Evolutionary conservation across 2,329 filamentous ascomycete genomes (phyloP), one percentile per base, ranked within the genome.

Genomic region (Ceratocystis colombiana): DNA sequence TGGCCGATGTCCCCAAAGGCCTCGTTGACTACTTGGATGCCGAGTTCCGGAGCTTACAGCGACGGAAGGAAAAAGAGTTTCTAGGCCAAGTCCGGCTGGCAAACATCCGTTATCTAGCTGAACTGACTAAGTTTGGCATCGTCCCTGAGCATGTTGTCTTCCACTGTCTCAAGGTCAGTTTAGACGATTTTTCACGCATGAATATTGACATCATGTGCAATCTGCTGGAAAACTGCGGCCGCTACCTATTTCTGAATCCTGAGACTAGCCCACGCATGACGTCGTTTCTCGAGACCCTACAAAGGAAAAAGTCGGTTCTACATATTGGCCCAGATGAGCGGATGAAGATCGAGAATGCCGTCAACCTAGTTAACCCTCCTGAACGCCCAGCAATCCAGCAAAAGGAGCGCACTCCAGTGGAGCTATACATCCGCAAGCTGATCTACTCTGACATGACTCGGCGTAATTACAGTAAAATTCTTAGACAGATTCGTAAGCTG

Each of bases 151-250:
- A 99, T 75, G 93, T 99, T 70, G 95, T 99, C 65, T 99, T 99
- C 73, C 94, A 99, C 73, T 99, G 94, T 73, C 84, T 99, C 71
- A 99, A 96, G 75, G 93, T 99, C 74, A 95, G 93, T 71, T 78
- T 99, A 33, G 94, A 99, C 72, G 94, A 99, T 73, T 99, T 99
- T 73, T 96, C 94, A 1, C 85, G 93, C 68, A 96, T 96, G 89
- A 99, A 99, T 73, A 96, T 99, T 69, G 95, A 99, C 75, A 96
- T 99, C 71, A 93, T 99, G 69, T 95, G 92, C 72, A 96, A 95
- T 72, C 80, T 99, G 33, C 81, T 99, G 25, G 94, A 99, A 75
- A 97, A 97, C 70, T 99, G 95, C 73, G 94, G 94, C 55, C 86
- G 94, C 20, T 99, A 96, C 75, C 79, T 99, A 25, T 82, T 99